Conservation (phyloP, 108 stramenopile genomes). For the Cyclotella baltica region DNA sequence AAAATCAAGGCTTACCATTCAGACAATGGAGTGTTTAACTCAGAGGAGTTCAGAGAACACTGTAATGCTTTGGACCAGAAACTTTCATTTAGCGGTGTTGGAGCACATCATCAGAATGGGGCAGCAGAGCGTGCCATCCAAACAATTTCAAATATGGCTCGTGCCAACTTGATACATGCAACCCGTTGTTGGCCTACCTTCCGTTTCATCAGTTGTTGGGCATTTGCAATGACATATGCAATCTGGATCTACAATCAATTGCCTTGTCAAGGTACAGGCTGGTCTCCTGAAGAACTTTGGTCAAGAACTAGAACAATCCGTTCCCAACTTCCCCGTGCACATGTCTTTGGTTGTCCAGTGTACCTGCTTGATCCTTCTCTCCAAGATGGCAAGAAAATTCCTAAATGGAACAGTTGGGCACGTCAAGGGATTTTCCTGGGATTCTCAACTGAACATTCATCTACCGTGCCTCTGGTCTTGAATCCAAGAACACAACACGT, state of each 20-base stretch:
- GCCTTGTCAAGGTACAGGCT: conserved; percentile 13
- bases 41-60: no score
- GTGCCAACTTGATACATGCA: conserved; percentile 60
- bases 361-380: conserved; percentile 21
- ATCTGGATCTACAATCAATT: conserved; percentile 13
- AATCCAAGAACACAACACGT: conserved; percentile 11
- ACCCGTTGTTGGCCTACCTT: conserved; percentile 56
- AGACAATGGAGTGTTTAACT: no score
- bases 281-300: background rate
- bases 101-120: no score
- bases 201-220: conserved; percentile 45
- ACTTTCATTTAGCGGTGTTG: conserved; percentile 62
- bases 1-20: no score
- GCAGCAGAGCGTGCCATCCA: conserved; percentile 56
- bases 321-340: background rate
- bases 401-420: no score
- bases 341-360: conserved; percentile 36
- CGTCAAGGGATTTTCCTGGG: background rate
- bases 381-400: conserved; percentile 2
- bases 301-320: background rate
- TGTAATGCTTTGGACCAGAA: conserved; percentile 21
- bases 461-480: background rate
- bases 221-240: no score
- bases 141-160: conserved; percentile 42
- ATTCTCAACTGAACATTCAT: background rate